These are phyloP conservation scores for sorghum (Sorghum bicolor) DNA, from an alignment of 176 grass and related monocot genomes.

Conservation along the genomic window Sorghum_bicolor_NCBIv3 NC_012870.2:77184501-77185000, in stretches of 20 bases:
- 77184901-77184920: constrained; percentile 68
- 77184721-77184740: constrained; percentile 47
- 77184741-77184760: constrained; percentile 67
- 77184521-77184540: constrained; percentile 21
- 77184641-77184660: constrained; percentile 35
- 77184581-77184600: constrained; percentile 40
- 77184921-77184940: constrained; percentile 58
- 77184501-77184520: constrained; percentile 18
- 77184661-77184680: constrained; percentile 39
- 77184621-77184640: constrained; percentile 45
- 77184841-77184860: constrained; percentile 59
- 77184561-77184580: constrained; percentile 21
- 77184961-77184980: constrained; percentile 64
- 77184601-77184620: constrained; percentile 38
- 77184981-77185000: constrained; percentile 74
- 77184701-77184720: constrained; percentile 54
- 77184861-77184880: constrained; percentile 74
- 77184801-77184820: constrained; percentile 63
- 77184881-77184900: constrained; percentile 75
- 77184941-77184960: constrained; percentile 57
- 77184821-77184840: constrained; percentile 64
- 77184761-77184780: constrained; percentile 56
- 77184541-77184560: constrained; percentile 16
- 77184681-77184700: constrained; percentile 28
- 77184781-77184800: constrained; percentile 57